These are phyloP conservation scores for Avena insularis DNA, from an alignment of 176 grass and related monocot species.

Conservation along the genomic window DNA sequence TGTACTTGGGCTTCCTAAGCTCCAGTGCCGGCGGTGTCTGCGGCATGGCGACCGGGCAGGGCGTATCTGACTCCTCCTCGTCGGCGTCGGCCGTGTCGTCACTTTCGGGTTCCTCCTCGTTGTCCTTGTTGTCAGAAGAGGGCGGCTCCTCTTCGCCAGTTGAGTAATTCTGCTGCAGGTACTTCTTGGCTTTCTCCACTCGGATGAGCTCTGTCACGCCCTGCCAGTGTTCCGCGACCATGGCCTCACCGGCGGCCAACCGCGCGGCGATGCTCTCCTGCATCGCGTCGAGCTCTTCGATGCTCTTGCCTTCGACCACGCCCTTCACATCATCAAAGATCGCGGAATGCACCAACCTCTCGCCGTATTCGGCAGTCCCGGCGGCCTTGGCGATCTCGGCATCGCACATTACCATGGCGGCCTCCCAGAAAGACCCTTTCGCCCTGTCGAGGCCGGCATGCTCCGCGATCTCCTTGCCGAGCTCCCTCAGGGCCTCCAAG, in stretches of 20 bases:
- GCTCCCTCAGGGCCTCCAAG: constrained; percentile 28
- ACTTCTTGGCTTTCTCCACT: constrained; percentile 42
- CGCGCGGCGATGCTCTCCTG: constrained; percentile 13
- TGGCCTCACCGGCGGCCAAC: constrained; percentile 36
- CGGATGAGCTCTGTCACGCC: constrained; percentile 38
- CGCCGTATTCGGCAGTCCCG: not conserved
- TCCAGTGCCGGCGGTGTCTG: not conserved
- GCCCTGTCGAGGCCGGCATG: constrained; percentile 7
- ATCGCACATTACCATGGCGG: constrained; percentile 35
- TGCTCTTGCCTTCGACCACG: constrained; percentile 23
- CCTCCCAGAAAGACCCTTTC: constrained; percentile 50
- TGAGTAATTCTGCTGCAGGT: constrained; percentile 42
- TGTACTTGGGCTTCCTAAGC: constrained; percentile 47
- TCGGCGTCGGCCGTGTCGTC: not conserved
- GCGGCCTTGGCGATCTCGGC: constrained; percentile 28
- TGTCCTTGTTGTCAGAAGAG: not conserved
- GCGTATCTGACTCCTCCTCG: constrained; percentile 27
- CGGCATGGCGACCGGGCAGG: not conserved
- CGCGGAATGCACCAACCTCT: not conserved
- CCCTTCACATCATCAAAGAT: constrained; percentile 28
- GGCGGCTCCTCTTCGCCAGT: not conserved
- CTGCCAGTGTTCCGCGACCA: constrained; percentile 43
- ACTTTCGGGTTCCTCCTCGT: not conserved
- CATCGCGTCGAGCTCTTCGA: constrained; percentile 32
- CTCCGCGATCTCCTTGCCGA: constrained; percentile 24